Conservation (phyloP, 805 yeast genomes). For the Starmerella ratchasimensis region DNA sequence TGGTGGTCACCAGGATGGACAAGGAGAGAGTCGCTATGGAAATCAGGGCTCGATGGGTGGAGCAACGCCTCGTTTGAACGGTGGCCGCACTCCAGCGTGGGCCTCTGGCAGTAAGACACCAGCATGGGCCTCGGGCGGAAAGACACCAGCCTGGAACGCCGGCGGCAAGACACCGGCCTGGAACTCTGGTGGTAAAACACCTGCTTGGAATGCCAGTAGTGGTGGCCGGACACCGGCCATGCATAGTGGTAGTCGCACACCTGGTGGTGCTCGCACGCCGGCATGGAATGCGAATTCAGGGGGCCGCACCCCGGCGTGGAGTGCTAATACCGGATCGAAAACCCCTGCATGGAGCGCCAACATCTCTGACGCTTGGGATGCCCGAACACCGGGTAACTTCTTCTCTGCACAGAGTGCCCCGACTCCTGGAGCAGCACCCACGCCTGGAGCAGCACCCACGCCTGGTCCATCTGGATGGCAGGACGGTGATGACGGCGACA, state of each 20-base stretch:
- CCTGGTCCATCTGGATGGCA: conserved; percentile 25
- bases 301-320: conserved; percentile 30
- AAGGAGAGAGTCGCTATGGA: too few species aligned
- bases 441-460: conserved; percentile 22
- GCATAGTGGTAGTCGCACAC: conserved; percentile 21
- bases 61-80: conserved; percentile 21
- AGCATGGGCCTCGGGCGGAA: conserved; percentile 23
- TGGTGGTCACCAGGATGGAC: conserved; percentile 14
- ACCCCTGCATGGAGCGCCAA: conserved; percentile 23
- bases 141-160: conserved; percentile 24
- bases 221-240: conserved; percentile 33
- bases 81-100: conserved; percentile 26
- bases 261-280: conserved; percentile 36
- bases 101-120: conserved; percentile 32
- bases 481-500: conserved; percentile 24
- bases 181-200: conserved; percentile 31
- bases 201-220: conserved; percentile 35
- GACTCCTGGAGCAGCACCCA: too few species aligned
- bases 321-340: conserved; percentile 24
- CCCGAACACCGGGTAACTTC: conserved; percentile 13
- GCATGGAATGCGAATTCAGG: conserved; percentile 34
- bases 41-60: conserved; percentile 2
- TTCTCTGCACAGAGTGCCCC: conserved; percentile 25
- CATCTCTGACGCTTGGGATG: conserved; percentile 6
- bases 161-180: conserved; percentile 45